Evolutionary conservation across 73 alveolate species (phyloP).

Genomic region (Tetrahymena borealis): DNA sequence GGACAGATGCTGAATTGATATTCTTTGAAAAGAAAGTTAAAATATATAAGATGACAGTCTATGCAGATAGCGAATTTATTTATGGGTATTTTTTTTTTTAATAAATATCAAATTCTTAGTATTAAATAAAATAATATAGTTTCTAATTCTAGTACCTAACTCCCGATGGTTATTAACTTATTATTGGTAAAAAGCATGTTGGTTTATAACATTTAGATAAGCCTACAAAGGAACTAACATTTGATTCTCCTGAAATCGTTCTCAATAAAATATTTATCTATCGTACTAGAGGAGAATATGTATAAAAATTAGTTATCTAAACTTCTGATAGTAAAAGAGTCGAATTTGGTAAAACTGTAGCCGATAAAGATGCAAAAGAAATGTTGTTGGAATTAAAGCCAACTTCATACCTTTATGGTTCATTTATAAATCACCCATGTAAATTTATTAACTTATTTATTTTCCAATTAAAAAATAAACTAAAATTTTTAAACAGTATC

Average conservation of each 20-base stretch:
- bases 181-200: neutral
- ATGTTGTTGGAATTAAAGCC: neutral
- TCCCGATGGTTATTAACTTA: neutral
- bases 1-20: neutral
- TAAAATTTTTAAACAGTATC: neutral
- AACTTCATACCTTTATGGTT: neutral
- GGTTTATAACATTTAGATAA: neutral
- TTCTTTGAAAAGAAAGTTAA: neutral
- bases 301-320: neutral
- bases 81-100: neutral
- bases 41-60: neutral
- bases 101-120: neutral
- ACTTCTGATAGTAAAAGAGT: neutral
- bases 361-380: neutral
- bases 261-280: neutral
- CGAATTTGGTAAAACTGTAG: neutral
- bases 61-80: neutral
- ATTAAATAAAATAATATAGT: neutral
- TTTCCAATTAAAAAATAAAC: neutral
- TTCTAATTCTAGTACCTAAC: neutral
- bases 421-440: neutral
- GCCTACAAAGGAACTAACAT: neutral
- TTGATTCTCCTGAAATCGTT: neutral
- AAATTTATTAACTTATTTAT: neutral
- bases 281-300: neutral